Base-by-base conservation (phyloP, 2,329 filamentous ascomycete species). In the Dendrostoma leiphaemia region DNA sequence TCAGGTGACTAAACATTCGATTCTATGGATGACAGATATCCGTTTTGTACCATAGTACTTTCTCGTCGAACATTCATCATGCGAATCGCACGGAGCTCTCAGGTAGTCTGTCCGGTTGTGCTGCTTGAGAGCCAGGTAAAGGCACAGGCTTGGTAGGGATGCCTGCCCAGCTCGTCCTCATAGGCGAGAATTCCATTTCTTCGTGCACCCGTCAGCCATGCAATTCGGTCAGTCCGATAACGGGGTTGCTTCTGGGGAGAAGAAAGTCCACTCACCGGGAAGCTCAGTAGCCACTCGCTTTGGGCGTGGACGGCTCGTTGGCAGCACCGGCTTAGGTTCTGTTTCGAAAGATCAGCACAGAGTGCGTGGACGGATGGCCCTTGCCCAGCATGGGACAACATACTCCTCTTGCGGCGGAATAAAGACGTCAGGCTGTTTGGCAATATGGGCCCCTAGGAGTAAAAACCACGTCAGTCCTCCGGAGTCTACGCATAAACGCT, bases 91-190 rank as follows among this genome's bases (percentile, higher is more conserved):
- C 44, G 19, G 44, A n/a, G 10, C 17, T 5, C 29, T 34, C 17
- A 19, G 28, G 29, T 46, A n/a, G n/a, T n/a, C n/a, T n/a, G n/a
- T n/a, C n/a, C n/a, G n/a, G n/a, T n/a, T n/a, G n/a, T n/a, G n/a
- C n/a, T n/a, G n/a, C n/a, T n/a, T n/a, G n/a, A n/a, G n/a, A n/a
- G n/a, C n/a, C n/a, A n/a, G n/a, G n/a, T n/a, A n/a, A n/a, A n/a
- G 44, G 44, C 19, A 46, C 12, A 17, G 44, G 28, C 28, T 17
- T 46, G 19, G 44, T 46, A 12, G 44, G 44, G 13, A 46, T 46
- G 44, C 44, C 44, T 17, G 44, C 44, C 44, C 44, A 46, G 12
- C 28, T 32, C n/a, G 44, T 46, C 29, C 44, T 46, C 19, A 46
- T 31, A 1, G 44, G 44, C n/a, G 44, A 46, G 29, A 46, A 46